These are phyloP conservation scores for Atalantia buxifolia DNA, from an alignment of 345 rosid genomes.

Conservation along the genomic window DNA sequence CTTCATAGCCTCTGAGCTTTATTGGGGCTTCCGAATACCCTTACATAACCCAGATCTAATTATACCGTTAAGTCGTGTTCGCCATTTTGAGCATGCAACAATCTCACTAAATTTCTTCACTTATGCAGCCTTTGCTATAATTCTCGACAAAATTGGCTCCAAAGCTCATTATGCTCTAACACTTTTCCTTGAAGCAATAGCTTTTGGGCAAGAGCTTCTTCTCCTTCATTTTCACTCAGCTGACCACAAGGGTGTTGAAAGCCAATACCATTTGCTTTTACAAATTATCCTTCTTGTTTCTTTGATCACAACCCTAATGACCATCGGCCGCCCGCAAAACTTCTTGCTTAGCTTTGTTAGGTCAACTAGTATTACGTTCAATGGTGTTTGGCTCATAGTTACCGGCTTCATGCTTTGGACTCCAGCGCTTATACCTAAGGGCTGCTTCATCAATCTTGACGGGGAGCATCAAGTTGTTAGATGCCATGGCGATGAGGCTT, in stretches of 20 bases:
- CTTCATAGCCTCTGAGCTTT: slow-evolving; percentile 28
- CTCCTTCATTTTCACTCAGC: slow-evolving; percentile 77
- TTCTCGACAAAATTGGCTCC: slow-evolving; percentile 41
- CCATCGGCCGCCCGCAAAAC: slow-evolving; percentile 47
- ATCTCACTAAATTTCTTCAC: slow-evolving; percentile 62
- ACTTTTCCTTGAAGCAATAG: slow-evolving; percentile 49
- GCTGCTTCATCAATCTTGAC: slow-evolving; percentile 55
- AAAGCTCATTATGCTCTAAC: slow-evolving; percentile 36
- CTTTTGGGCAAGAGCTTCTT: slow-evolving; percentile 65
- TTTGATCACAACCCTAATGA: slow-evolving; percentile 55
- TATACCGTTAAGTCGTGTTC: slow-evolving; percentile 32
- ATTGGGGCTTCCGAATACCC: slow-evolving; percentile 21
- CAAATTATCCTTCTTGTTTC: slow-evolving; percentile 53
- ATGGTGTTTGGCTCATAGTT: slow-evolving; percentile 69
- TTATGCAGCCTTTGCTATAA: slow-evolving; percentile 53
- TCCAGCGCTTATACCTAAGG: slow-evolving; percentile 55
- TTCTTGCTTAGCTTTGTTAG: slow-evolving; percentile 65
- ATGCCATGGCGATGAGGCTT: slow-evolving; percentile 45
- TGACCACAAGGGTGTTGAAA: slow-evolving; percentile 78
- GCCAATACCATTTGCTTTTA: slow-evolving; percentile 70
- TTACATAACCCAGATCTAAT: slow-evolving; percentile 22
- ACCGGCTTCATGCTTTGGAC: slow-evolving; percentile 81
- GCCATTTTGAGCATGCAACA: slow-evolving; percentile 31
- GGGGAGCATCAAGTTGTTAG: slow-evolving; percentile 65
- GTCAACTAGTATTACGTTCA: slow-evolving; percentile 57